Evolutionary conservation across 805 yeast species (phyloP), one percentile per base, ranked within the genome.

Genomic region (Zygoascus biomembranicola): DNA sequence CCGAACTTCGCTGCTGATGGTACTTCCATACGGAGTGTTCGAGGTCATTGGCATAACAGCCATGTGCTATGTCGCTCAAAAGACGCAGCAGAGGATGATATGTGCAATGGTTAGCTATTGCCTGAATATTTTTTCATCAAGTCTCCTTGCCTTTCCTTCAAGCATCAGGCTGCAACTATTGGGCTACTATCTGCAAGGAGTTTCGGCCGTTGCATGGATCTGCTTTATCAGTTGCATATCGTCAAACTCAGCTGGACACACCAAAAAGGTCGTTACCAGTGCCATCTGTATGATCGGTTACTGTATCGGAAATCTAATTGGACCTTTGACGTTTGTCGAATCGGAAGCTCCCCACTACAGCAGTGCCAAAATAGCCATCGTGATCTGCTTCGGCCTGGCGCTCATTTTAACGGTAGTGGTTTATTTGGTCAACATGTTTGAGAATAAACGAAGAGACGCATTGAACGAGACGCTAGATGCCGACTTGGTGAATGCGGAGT

Each of bases 241-340:
- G 31, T 70, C 79, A 2, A 76, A 85, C 64, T 77, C 82, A 37
- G 82, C 90, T 1, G 94, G 94, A 11, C 78, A 80, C 57, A 84
- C 90, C n/a, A 87, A 87, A 67, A 81, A 84, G 60, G 73, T 81
- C 59, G 75, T 80, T 5, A 75, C 80, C 28, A 78, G 80, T 51
- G 83, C 84, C 5, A 65, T 82, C 37, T 76, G 76, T 48, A 73
- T 85, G 66, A 74, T 85, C 55, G 84, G 81, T 5, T 86, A 83
- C 64, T 80, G 87, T 43, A 77, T 80, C 46, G 87, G 88, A 14
- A 81, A 84, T 65, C 71, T 85, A 42, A 77, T 83, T 54, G 92
- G 90, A 1, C 90, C 94, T 5, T 89, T 84, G 66, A 75, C 85
- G 18, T 86, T 86, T 70, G 74, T 72, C 55, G 67, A 76, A 0